Evolutionary conservation across 2,329 filamentous ascomycete genomes (phyloP), one percentile per base, ranked within the genome.

Genomic region (Colletotrichum spinosum): DNA sequence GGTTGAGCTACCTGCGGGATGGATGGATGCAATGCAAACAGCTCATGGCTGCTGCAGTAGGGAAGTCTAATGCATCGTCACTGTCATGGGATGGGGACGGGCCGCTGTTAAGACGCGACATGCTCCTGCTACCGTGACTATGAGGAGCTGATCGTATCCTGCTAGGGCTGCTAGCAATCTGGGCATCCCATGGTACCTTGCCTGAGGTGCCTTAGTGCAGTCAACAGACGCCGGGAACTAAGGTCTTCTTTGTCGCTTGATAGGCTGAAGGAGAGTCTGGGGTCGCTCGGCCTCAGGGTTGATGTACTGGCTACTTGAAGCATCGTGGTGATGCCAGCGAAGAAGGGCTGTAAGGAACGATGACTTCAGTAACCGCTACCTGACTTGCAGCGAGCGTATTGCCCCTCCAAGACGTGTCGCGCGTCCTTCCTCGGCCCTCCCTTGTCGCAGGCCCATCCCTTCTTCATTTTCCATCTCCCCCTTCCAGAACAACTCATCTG

Each of bases 401-500:
- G 61, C 58, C 52, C 59, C 59, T 54, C 51, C 55, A 52, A 59
- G 34, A 57, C 46, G 54, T 65, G 64, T 67, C 64, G 60, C 54
- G 60, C 64, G 46, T 65, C 60, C 60, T 65, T 64, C 64, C 45
- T 42, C 55, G 17, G 25, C 50, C 34, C 60, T 55, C 64, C 60
- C 54, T 44, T 67, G 64, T 65, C 60, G 55, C 64, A 64, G 55
- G 64, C 54, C 54, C 54, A 63, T 67, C 64, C 64, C 64, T 67
- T 67, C 64, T 67, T 67, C 64, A 60, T 67, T 67, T 67, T 67
- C 64, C 46, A 45, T 65, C 48, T 65, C 60, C 64, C 63, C 60
- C 64, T 67, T 67, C 64, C 60, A 65, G 50, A 65, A 65, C 34
- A 60, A 54, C 59, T 65, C 60, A 50, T 64, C 53, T 53, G 59